These are phyloP conservation scores for Daldinia sp. DNA, from an alignment of 2,329 filamentous ascomycete genomes.

Conservation along the genomic window DNA sequence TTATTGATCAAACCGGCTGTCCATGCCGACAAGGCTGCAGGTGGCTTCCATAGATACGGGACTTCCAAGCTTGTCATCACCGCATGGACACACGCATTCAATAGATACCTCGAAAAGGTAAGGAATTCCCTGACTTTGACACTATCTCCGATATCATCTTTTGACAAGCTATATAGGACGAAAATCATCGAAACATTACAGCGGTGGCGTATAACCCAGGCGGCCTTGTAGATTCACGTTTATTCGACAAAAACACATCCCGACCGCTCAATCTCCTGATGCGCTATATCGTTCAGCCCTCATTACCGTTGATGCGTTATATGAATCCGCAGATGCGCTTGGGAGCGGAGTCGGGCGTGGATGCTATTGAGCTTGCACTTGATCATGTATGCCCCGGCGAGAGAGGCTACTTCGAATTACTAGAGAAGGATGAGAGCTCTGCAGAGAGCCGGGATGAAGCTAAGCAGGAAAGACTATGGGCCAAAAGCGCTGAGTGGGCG, in stretches of 20 bases:
- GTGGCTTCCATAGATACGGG: slow-evolving; percentile 58
- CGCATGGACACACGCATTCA: slow-evolving; percentile 56
- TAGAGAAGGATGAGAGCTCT: slow-evolving; percentile 40
- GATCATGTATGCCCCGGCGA: slow-evolving; percentile 47
- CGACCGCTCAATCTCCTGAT: slow-evolving; percentile 45
- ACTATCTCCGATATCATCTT: neutral
- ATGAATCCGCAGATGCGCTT: slow-evolving; percentile 52
- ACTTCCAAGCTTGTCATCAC: slow-evolving; percentile 55
- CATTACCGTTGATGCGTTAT: slow-evolving; percentile 48
- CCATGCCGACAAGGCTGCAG: slow-evolving; percentile 50
- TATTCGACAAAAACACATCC: slow-evolving; percentile 53
- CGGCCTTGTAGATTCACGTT: slow-evolving; percentile 54
- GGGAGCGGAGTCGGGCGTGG: slow-evolving; percentile 48
- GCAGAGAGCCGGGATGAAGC: slow-evolving; percentile 38
- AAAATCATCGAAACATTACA: slow-evolving; percentile 47
- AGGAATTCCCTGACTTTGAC: neutral
- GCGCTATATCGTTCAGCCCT: slow-evolving; percentile 44
- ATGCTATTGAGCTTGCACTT: slow-evolving; percentile 42
- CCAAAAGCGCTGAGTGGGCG: slow-evolving; percentile 44
- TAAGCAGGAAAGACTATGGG: slow-evolving; percentile 44
- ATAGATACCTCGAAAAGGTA: slow-evolving; percentile 46
- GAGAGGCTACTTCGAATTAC: slow-evolving; percentile 51
- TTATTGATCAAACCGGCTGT: slow-evolving; percentile 51
- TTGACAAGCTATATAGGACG: slow-evolving; percentile 38
- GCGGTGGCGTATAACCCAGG: slow-evolving; percentile 50